These are phyloP conservation scores for Tubosaeta sp. DNA, from an alignment of 768 basidiomycete genomes.

Conservation along the genomic window DNA sequence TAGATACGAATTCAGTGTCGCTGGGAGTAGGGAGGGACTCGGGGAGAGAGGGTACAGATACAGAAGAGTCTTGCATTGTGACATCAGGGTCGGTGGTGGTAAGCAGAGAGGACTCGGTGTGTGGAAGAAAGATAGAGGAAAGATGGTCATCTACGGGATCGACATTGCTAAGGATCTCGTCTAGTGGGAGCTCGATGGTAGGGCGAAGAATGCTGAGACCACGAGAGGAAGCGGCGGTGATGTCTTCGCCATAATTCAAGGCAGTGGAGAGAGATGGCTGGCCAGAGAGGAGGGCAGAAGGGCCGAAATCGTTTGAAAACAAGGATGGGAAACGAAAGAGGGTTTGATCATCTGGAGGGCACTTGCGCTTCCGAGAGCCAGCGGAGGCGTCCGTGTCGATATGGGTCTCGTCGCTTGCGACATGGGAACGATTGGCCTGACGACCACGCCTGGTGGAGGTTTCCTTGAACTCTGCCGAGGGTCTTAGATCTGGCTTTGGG, in stretches of 20 bases:
- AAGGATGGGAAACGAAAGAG: conserved; percentile 68
- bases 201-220: conserved; percentile 64
- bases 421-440: conserved; percentile 35
- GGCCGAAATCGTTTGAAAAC: conserved; percentile 73
- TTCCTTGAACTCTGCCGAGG: conserved; percentile 61
- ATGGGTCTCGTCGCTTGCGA: conserved; percentile 27
- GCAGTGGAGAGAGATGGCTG: conserved; percentile 62
- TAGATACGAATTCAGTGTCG: conserved; percentile 1
- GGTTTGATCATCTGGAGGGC: conserved; percentile 22
- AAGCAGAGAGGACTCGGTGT: conserved; percentile 6
- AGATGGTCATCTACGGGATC: conserved; percentile 22
- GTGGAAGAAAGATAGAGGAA: conserved; percentile 1
- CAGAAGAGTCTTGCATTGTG: conserved; percentile 27
- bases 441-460: conserved; percentile 36
- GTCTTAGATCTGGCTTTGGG: conserved; percentile 64
- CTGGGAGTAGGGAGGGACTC: conserved; percentile 8
- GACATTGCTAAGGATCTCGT: conserved; percentile 57
- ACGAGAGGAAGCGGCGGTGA: conserved; percentile 45
- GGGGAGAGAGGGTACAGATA: conserved; percentile 7
- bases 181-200: conserved; percentile 83
- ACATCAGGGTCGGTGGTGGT: conserved; percentile 16
- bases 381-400: conserved; percentile 22
- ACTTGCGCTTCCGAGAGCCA: conserved; percentile 28
- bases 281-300: conserved; percentile 67
- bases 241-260: conserved; percentile 77